Evolutionary conservation across 2,329 filamentous ascomycete genomes (phyloP), one percentile per base, ranked within the genome.

Genomic region (Bipolaris victoriae): DNA sequence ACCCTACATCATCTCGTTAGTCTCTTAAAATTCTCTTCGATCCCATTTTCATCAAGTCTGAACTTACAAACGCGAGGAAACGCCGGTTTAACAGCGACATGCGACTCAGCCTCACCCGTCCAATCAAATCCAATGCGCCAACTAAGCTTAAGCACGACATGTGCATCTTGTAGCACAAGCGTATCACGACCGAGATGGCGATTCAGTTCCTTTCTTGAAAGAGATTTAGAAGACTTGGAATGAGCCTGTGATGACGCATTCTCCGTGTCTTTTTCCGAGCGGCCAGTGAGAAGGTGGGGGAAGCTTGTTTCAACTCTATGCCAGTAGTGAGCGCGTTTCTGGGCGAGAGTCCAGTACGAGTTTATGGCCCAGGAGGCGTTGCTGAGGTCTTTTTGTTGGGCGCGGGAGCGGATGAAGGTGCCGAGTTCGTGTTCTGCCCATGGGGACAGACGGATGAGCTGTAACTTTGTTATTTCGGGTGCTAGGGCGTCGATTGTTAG

Each of bases 51-150:
- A 16, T 16, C 16, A 16, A 16, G 16, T 16, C 16, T 16, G 16
- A 16, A 16, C 87, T 83, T 75, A 90, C 88, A 91, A 69, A 84
- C 85, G 7, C 78, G 80, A 0, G 88, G 88, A 39, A 87, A 77
- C 4, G 83, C 83, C 2, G 86, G 77, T 60, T 84, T 70, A 10
- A 88, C 78, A 4, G 76, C 77, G 15, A 90, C 74, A 43, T 79
- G 78, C 63, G 84, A 90, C 66, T 84, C 82, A 4, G 86, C 88
- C 68, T 91, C 89, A 5, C 89, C 89, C 0, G 88, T 88, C 88
- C 88, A 91, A 72, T 91, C 88, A 66, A 91, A 90, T 1, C 76
- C 75, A 41, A 90, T 86, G 45, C 75, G 78, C 89, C 89, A 91
- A 55, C 82, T 79, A 1, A 91, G 76, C 24, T 85, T 81, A 4